Conservation (phyloP, 1,284 basidiomycete genomes). For the Caloboletus firmus region DNA sequence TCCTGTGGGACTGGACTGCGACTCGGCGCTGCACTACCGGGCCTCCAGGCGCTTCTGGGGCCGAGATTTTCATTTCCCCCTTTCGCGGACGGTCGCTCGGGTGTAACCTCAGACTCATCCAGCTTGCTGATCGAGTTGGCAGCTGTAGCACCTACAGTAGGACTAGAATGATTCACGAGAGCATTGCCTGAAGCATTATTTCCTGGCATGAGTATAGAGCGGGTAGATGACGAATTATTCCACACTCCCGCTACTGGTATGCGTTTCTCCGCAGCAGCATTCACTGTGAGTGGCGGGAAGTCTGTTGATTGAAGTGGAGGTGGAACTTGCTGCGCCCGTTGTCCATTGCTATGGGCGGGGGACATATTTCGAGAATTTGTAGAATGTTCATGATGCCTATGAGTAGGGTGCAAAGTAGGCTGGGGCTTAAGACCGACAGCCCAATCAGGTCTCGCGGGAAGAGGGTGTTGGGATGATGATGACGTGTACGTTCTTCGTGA, state of each 20-base stretch:
- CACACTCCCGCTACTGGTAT: slow-evolving; percentile 60
- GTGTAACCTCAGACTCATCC: slow-evolving; percentile 52
- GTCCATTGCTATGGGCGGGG: slow-evolving; percentile 39
- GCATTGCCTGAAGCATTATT: slow-evolving; percentile 26
- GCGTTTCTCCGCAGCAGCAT: slow-evolving; percentile 48
- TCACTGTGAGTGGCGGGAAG: slow-evolving; percentile 65
- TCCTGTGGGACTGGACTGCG: slow-evolving; percentile 24
- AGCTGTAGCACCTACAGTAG: slow-evolving; percentile 4
- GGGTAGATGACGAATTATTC: slow-evolving; percentile 57
- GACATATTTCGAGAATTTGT: slow-evolving; percentile 42
- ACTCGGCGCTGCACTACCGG: slow-evolving; percentile 9
- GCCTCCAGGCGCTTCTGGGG: slow-evolving; percentile 43
- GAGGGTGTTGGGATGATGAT: slow-evolving; percentile 70
- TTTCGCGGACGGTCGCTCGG: slow-evolving; percentile 51
- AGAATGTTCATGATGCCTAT: slow-evolving; percentile 45
- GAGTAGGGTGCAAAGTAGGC: slow-evolving; percentile 53
- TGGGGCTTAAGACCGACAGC: slow-evolving; percentile 77
- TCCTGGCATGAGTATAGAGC: slow-evolving; percentile 53
- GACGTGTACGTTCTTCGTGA: slow-evolving; percentile 73
- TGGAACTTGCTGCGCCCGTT: slow-evolving; percentile 36
- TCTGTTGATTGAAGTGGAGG: slow-evolving; percentile 60
- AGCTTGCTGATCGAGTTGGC: slow-evolving; percentile 23
- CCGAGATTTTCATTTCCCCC: slow-evolving; percentile 55
- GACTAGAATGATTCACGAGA: slow-evolving; percentile 41
- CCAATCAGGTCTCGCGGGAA: slow-evolving; percentile 81